A percentile compares a stretch with the other conserved stretches of the same genome.
These are phyloP conservation scores for Camellia japonica DNA, from an alignment of 148 eudicot genomes.

Conservation along the genomic window DNA sequence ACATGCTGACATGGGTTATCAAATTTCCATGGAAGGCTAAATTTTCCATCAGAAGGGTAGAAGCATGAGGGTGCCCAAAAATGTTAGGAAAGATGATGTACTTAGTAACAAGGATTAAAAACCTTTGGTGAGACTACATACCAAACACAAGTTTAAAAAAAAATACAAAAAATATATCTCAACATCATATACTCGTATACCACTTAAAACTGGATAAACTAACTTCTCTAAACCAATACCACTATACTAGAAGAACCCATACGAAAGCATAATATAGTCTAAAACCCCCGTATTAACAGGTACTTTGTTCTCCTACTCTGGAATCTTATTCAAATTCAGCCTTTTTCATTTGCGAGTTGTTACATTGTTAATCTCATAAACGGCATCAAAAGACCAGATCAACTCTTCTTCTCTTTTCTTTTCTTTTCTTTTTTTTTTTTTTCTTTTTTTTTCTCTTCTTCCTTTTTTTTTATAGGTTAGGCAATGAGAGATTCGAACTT, in stretches of 20 bases:
- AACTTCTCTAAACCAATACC: neutral
- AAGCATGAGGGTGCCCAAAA: neutral
- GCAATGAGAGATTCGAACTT: no score
- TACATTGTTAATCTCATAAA: neutral
- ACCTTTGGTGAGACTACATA: no score
- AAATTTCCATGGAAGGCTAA: neutral
- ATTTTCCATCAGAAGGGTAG: neutral
- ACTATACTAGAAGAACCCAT: neutral
- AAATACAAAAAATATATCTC: no score
- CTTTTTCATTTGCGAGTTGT: neutral
- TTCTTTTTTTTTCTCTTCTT: no score
- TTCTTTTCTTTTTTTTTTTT: no score
- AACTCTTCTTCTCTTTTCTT: no score
- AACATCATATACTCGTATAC: no score
- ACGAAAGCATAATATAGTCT: neutral
- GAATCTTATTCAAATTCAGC: constrained; percentile 6
- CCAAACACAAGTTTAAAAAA: no score
- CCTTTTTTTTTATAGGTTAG: no score
- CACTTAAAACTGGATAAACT: no score
- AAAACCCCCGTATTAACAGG: neutral
- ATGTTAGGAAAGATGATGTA: no score
- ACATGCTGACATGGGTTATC: constrained; percentile 1
- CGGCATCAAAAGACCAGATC: neutral
- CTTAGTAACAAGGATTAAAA: no score
- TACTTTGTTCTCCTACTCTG: neutral